phyloP scores from a whole-genome alignment of 1,139 yeast species.

The Kodamaea plutei region DNA sequence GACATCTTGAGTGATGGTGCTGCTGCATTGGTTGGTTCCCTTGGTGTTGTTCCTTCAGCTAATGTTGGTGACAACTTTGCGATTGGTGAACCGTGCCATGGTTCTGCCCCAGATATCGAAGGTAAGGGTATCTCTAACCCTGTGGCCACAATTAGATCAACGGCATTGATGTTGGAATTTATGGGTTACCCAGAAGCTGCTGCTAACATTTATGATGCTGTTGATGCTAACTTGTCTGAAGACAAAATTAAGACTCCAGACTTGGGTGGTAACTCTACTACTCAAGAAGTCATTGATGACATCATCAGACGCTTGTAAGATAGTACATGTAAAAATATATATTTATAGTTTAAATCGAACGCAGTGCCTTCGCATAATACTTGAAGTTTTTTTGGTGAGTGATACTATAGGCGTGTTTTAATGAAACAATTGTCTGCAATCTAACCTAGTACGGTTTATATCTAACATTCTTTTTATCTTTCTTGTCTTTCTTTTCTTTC shows the following conservation, averaged over 20 bases:
- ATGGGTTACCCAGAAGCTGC: constrained; percentile 91
- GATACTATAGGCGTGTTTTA: constrained; percentile 3
- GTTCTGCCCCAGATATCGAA: constrained; percentile 97
- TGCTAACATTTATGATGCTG: constrained; percentile 87
- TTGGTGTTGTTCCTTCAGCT: constrained; percentile 97
- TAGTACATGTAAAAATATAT: constrained; percentile 1
- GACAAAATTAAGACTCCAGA: constrained; percentile 87
- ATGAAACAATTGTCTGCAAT: constrained; percentile 1
- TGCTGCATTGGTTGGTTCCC: constrained; percentile 96
- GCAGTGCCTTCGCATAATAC: neutral
- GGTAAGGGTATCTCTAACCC: constrained; percentile 96
- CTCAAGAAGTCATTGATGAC: constrained; percentile 84
- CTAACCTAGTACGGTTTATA: constrained; percentile 57
- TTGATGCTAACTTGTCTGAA: constrained; percentile 85
- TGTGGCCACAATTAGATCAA: constrained; percentile 94
- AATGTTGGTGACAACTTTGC: constrained; percentile 95
- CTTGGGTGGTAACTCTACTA: constrained; percentile 83
- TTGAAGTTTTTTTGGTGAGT: neutral
- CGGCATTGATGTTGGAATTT: constrained; percentile 96
- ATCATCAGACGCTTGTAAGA: constrained; percentile 47
- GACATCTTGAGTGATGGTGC: constrained; percentile 98
- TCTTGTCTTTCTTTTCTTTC: constrained; percentile 15
- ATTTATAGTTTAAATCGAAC: constrained; percentile 1
- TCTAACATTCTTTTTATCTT: constrained; percentile 35
- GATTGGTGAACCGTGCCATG: constrained; percentile 99